These are phyloP conservation scores for Emericellopsis cladophorae DNA, from an alignment of 2,329 filamentous ascomycete species.

Conservation along the genomic window DNA sequence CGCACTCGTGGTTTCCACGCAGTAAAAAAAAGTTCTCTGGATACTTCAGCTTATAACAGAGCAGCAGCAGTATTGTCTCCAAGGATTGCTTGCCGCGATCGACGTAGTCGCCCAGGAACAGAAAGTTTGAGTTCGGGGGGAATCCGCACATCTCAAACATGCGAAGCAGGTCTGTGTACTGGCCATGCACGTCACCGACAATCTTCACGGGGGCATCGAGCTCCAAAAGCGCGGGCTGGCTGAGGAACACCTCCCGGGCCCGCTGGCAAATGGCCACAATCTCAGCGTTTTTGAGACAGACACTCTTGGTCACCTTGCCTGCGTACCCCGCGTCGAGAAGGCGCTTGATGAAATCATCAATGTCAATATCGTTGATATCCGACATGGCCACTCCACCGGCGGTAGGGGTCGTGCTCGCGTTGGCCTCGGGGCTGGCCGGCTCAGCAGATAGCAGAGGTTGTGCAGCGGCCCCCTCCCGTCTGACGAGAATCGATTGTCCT, in stretches of 20 bases:
- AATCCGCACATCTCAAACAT: constrained; percentile 99
- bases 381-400: constrained; percentile 57
- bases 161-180: constrained; percentile 90
- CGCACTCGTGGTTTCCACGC: constrained; percentile 91
- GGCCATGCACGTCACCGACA: constrained; percentile 90
- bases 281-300: constrained; percentile 94
- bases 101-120: constrained; percentile 93
- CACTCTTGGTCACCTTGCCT: constrained; percentile 93
- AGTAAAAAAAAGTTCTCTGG: constrained; percentile 96
- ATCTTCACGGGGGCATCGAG: constrained; percentile 94
- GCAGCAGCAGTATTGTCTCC: constrained; percentile 81
- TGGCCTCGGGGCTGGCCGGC: constrained; percentile 24
- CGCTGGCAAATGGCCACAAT: constrained; percentile 88
- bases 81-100: constrained; percentile 92
- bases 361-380: constrained; percentile 81
- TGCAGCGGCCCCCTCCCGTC: constrained; percentile 59
- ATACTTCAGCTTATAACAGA: constrained; percentile 96
- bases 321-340: constrained; percentile 90
- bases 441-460: constrained; percentile 36
- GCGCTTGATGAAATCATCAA: constrained; percentile 95
- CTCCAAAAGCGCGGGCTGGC: constrained; percentile 84
- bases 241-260: constrained; percentile 78
- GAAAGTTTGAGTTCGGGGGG: constrained; percentile 79
- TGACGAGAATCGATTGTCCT: constrained; percentile 81
- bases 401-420: constrained; percentile 11